These are phyloP conservation scores for Pseudohyphozyma bogoriensis DNA, from an alignment of 768 basidiomycete species.

Conservation along the genomic window DNA sequence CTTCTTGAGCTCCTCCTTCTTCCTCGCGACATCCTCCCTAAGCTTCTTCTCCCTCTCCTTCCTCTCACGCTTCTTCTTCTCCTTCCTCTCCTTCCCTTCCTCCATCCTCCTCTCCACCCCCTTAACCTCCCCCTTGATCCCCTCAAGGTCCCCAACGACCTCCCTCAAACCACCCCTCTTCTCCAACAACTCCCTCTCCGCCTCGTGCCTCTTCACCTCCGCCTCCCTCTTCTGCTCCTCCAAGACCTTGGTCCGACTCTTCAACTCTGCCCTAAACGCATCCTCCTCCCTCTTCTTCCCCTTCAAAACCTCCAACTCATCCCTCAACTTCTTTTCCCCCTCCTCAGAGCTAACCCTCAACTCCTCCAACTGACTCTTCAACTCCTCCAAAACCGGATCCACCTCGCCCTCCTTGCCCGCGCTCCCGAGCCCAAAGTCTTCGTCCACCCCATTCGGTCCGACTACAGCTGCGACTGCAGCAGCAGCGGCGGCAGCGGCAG, in stretches of 20 bases:
- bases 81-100: conserved; percentile 30
- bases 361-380: conserved; percentile 60
- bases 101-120: conserved; percentile 38
- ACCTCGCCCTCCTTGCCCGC: no score
- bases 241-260: conserved; percentile 67
- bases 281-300: conserved; percentile 76
- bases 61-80: conserved; percentile 37
- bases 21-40: conserved; percentile 48
- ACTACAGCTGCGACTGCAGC: no score
- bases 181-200: conserved; percentile 75
- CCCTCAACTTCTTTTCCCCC: conserved; percentile 56
- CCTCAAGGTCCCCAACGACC: conserved; percentile 36
- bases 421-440: conserved; percentile 1
- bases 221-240: conserved; percentile 79
- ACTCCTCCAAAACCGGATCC: conserved; percentile 52
- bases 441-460: no score
- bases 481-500: no score
- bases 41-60: conserved; percentile 54
- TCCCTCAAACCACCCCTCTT: conserved; percentile 33
- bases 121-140: conserved; percentile 38
- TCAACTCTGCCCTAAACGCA: conserved; percentile 60
- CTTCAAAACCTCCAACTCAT: conserved; percentile 62
- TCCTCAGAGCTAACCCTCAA: conserved; percentile 50
- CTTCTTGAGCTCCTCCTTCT: conserved; percentile 49
- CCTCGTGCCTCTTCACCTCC: conserved; percentile 68